Percentiles rank a stretch among this genome's conserved stretches.
Conservation (phyloP, 2,329 filamentous ascomycete genomes). For the Sporothrix humicola region DNA sequence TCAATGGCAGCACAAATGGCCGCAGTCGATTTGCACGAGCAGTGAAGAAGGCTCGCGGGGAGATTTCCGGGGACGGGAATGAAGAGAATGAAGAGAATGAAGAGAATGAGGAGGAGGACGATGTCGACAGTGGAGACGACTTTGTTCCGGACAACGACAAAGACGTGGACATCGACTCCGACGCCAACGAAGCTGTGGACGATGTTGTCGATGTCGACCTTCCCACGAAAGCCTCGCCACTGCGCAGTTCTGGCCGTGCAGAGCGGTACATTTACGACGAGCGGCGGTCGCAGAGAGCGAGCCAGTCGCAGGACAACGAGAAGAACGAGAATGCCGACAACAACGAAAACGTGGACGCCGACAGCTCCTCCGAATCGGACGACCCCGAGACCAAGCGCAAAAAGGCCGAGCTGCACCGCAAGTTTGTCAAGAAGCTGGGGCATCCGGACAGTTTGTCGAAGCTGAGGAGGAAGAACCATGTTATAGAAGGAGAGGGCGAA, state of each 20-base stretch:
- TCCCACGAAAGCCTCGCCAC: background rate
- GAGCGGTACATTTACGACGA: constrained; percentile 30
- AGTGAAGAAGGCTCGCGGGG: constrained; percentile 50
- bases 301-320: background rate
- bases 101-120: background rate
- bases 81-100: constrained; percentile 17
- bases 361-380: constrained; percentile 35
- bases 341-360: constrained; percentile 45
- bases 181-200: background rate
- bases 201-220: background rate
- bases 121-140: background rate
- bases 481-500: constrained; percentile 58
- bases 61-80: background rate
- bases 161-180: background rate
- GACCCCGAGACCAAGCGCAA: constrained; percentile 43
- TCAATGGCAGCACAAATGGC: background rate
- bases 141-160: constrained; percentile 4
- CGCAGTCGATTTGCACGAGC: constrained; percentile 44
- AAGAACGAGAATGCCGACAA: constrained; percentile 42
- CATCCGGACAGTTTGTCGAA: constrained; percentile 79
- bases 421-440: constrained; percentile 89
- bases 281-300: background rate
- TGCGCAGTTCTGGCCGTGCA: constrained; percentile 30
- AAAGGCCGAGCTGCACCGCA: constrained; percentile 76
- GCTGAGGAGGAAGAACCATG: constrained; percentile 64